Evolutionary conservation across 2,329 filamentous ascomycete species (phyloP).

Genomic region (Torrubiella hemipterigena): DNA sequence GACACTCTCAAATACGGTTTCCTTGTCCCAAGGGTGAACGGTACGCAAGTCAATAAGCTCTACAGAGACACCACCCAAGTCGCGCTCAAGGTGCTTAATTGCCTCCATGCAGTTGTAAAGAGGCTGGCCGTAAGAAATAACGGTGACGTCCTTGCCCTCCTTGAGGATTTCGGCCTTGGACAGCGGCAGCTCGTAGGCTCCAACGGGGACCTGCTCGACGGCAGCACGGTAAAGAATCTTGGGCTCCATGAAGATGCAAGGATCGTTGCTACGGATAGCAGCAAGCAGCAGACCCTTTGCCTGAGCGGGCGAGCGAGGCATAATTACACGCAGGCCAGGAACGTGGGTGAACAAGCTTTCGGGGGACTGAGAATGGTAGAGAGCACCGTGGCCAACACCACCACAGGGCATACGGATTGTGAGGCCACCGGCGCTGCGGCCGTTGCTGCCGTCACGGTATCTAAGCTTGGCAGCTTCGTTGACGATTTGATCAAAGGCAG

Average conservation of each 20-base stretch:
- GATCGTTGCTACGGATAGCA: slow-evolving; percentile 70
- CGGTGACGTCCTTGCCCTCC: slow-evolving; percentile 65
- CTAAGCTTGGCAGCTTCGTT: slow-evolving; percentile 86
- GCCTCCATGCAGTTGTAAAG: slow-evolving; percentile 74
- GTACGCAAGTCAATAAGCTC: slow-evolving; percentile 84
- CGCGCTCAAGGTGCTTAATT: slow-evolving; percentile 62
- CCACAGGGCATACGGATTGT: slow-evolving; percentile 87
- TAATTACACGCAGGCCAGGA: slow-evolving; percentile 72
- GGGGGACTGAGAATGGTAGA: slow-evolving; percentile 84
- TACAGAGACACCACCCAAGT: slow-evolving; percentile 56
- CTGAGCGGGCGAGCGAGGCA: slow-evolving; percentile 75
- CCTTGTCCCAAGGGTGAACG: slow-evolving; percentile 83
- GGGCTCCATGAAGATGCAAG: slow-evolving; percentile 86
- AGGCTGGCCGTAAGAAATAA: slow-evolving; percentile 83
- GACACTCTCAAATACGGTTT: slow-evolving; percentile 70
- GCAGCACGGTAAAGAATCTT: slow-evolving; percentile 88
- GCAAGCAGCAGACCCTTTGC: slow-evolving; percentile 78
- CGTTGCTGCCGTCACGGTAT: slow-evolving; percentile 54
- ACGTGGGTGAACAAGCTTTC: slow-evolving; percentile 83
- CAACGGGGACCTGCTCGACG: slow-evolving; percentile 79
- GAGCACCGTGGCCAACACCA: slow-evolving; percentile 75
- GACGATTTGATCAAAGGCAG: slow-evolving; percentile 86
- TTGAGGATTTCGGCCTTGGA: slow-evolving; percentile 79
- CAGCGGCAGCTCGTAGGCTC: slow-evolving; percentile 70
- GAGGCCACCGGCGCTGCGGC: slow-evolving; percentile 58